Evolutionary conservation across 768 basidiomycete genomes (phyloP).

Genomic region (Rhodosporidiobolus odoratus): DNA sequence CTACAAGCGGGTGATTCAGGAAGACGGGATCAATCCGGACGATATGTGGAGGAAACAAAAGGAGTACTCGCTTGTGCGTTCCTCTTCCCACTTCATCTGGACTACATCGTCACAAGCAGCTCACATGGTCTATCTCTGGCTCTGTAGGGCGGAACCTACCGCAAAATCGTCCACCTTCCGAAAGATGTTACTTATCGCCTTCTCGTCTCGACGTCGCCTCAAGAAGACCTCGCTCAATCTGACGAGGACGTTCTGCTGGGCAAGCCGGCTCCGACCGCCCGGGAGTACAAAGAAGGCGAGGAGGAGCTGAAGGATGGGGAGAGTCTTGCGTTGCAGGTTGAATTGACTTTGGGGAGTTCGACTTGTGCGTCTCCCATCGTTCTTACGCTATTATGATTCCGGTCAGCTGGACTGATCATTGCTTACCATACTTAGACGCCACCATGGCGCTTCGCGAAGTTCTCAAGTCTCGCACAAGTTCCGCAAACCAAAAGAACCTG

Average conservation of each 20-base stretch:
- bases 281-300: constrained; percentile 42
- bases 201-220: constrained; percentile 85
- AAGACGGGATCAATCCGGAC: constrained; percentile 84
- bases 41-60: constrained; percentile 85
- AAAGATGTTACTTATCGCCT: constrained; percentile 73
- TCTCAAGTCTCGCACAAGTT: constrained; percentile 69
- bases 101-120: neutral
- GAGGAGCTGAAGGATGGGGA: constrained; percentile 55
- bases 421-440: constrained; percentile 49
- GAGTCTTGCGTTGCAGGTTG: constrained; percentile 81
- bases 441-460: constrained; percentile 96
- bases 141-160: constrained; percentile 77
- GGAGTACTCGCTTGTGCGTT: constrained; percentile 46
- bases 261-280: constrained; percentile 64
- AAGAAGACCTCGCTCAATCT: constrained; percentile 82
- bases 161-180: constrained; percentile 81
- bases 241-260: constrained; percentile 89
- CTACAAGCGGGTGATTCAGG: constrained; percentile 70
- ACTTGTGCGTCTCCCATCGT: constrained; percentile 54
- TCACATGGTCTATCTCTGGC: neutral
- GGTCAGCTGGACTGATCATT: neutral
- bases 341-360: constrained; percentile 77
- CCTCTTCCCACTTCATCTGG: neutral
- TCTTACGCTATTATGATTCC: neutral
- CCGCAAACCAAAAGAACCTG: constrained; percentile 26